Percentiles rank a stretch among this genome's conserved stretches.
Conservation (phyloP, 306 rosid genomes). For the Acacia crassicarpa region DNA sequence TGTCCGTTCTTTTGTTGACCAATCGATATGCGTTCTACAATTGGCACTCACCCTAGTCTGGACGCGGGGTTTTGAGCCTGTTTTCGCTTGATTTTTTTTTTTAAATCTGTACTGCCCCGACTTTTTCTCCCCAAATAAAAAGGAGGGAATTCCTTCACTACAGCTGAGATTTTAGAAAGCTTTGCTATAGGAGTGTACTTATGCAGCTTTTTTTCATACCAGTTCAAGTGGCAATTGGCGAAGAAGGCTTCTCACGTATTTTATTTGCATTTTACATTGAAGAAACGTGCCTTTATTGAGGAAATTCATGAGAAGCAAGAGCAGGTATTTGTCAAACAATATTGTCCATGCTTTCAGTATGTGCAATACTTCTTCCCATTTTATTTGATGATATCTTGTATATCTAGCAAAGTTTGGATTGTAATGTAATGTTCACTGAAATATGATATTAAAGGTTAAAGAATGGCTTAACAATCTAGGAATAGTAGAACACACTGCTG, state of each 20-base stretch:
- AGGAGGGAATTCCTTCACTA: background rate
- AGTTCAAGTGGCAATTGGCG: conserved; percentile 72
- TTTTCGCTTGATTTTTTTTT: background rate
- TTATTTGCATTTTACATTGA: conserved; percentile 86
- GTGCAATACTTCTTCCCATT: conserved; percentile 11
- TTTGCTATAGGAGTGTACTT: background rate
- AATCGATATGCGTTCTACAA: background rate
- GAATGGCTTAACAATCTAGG: conserved; percentile 99
- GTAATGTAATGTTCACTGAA: conserved; percentile 56
- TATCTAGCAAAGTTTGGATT: conserved; percentile 52
- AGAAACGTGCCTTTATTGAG: conserved; percentile 85
- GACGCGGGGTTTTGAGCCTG: background rate
- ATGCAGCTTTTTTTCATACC: background rate
- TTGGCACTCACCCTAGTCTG: background rate
- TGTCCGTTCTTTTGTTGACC: background rate
- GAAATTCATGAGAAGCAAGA: conserved; percentile 98
- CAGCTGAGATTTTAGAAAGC: background rate
- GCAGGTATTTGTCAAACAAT: conserved; percentile 57
- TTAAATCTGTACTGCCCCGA: background rate
- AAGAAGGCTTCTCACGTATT: conserved; percentile 96
- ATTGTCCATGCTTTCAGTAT: background rate
- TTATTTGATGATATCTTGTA: conserved; percentile 42
- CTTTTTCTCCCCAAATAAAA: background rate
- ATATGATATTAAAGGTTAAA: conserved; percentile 95
- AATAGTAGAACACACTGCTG: conserved; percentile 77